These are phyloP conservation scores for Sclerotinia nivalis DNA, from an alignment of 2,329 filamentous ascomycete species.

Conservation along the genomic window DNA sequence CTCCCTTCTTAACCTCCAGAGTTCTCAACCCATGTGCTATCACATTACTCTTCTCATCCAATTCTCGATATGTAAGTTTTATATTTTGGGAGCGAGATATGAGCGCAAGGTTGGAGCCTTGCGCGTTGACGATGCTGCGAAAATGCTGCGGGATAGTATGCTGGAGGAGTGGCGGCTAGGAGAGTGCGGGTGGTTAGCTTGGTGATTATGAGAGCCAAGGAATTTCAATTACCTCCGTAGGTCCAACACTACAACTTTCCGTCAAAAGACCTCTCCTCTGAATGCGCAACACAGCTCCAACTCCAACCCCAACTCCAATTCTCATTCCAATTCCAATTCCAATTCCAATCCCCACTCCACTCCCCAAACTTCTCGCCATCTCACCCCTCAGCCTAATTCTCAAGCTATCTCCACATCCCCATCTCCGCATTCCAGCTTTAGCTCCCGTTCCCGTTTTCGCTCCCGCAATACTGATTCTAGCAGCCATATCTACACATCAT, in stretches of 20 bases:
- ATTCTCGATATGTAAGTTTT: slow-evolving; percentile 64
- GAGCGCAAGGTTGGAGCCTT: slow-evolving; percentile 65
- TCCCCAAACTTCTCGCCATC: not conserved
- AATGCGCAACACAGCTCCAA: not conserved
- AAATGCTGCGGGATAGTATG: slow-evolving; percentile 75
- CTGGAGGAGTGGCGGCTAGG: slow-evolving; percentile 63
- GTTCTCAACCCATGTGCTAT: slow-evolving; percentile 70
- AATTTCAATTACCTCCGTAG: slow-evolving; percentile 39
- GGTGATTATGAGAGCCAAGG: not conserved
- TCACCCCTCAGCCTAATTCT: not conserved
- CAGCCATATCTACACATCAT: not conserved
- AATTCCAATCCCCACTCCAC: not conserved
- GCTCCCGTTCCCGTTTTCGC: not conserved
- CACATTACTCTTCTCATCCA: slow-evolving; percentile 75
- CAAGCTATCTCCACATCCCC: not conserved
- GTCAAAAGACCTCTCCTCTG: slow-evolving; percentile 38
- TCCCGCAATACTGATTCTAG: not conserved
- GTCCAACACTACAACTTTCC: slow-evolving; percentile 41
- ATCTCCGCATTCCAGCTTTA: not conserved
- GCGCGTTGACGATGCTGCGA: slow-evolving; percentile 58
- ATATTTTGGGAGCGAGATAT: slow-evolving; percentile 53
- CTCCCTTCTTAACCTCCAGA: slow-evolving; percentile 75
- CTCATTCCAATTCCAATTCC: not conserved
- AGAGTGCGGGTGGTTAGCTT: not conserved
- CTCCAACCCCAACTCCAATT: not conserved